phyloP scores from a whole-genome alignment of 2,329 filamentous ascomycete species.

The Colletotrichum sp. region DNA sequence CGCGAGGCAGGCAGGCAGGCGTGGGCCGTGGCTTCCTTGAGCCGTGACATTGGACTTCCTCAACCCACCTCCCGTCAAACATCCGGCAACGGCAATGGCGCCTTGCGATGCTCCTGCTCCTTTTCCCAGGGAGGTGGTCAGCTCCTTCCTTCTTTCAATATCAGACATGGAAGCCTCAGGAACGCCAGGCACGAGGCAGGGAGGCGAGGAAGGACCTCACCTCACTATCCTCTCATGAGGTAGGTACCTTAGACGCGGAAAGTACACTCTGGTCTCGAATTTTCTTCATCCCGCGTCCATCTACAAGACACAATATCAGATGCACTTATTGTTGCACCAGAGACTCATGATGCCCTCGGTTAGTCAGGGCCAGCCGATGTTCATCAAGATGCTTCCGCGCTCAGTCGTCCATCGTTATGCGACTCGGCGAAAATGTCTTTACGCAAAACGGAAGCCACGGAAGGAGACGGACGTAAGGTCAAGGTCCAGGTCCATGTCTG shows the following conservation, averaged over 20 bases:
- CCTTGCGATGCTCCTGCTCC: neutral
- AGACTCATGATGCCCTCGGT: neutral
- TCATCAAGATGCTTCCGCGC: neutral
- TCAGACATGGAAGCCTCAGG: neutral
- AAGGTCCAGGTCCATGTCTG: neutral
- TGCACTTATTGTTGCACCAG: neutral
- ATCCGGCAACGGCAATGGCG: neutral
- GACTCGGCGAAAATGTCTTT: neutral
- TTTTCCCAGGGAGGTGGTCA: neutral
- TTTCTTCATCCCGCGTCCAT: neutral
- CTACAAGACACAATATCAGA: neutral
- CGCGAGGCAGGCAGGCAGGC: neutral
- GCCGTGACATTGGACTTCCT: neutral
- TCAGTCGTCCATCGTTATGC: neutral
- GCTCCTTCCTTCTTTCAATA: neutral
- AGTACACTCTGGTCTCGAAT: neutral
- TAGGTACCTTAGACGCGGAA: neutral
- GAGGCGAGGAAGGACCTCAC: neutral
- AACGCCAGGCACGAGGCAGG: neutral
- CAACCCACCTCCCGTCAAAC: neutral
- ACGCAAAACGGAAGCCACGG: constrained; percentile 8
- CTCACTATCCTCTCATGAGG: neutral
- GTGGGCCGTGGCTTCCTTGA: neutral
- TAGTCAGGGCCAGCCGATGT: neutral
- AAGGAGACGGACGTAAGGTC: neutral